phyloP scores from a whole-genome alignment of 805 yeast genomes.

The Cyberlindnera mycetangii region DNA sequence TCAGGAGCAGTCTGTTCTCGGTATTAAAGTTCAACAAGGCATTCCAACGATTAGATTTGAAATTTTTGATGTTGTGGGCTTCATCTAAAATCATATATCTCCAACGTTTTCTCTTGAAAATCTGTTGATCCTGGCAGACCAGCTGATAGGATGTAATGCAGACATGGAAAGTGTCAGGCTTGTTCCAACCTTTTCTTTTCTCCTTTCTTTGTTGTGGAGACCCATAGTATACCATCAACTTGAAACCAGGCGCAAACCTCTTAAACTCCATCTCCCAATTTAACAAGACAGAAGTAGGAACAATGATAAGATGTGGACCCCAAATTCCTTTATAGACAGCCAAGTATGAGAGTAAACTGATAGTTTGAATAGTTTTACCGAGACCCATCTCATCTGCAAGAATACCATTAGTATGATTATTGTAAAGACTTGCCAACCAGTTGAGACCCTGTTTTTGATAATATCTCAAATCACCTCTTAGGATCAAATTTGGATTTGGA shows the following conservation, averaged over 20 bases:
- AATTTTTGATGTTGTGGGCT: slow-evolving; percentile 96
- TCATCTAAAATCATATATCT: slow-evolving; percentile 96
- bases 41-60: slow-evolving; percentile 96
- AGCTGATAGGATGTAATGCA: slow-evolving; percentile 96
- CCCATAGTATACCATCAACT: slow-evolving; percentile 93
- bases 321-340: slow-evolving; percentile 93
- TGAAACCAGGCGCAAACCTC: slow-evolving; percentile 96
- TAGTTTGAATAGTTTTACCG: slow-evolving; percentile 96
- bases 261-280: slow-evolving; percentile 99
- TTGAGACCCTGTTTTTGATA: slow-evolving; percentile 96
- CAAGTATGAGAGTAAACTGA: slow-evolving; percentile 76
- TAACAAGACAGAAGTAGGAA: slow-evolving; percentile 94
- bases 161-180: slow-evolving; percentile 91
- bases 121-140: slow-evolving; percentile 95
- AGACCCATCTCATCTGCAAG: slow-evolving; percentile 99
- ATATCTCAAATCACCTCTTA: slow-evolving; percentile 80
- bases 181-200: slow-evolving; percentile 97
- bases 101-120: slow-evolving; percentile 91
- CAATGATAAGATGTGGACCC: slow-evolving; percentile 98
- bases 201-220: slow-evolving; percentile 95
- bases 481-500: slow-evolving; percentile 63
- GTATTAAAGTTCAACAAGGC: slow-evolving; percentile 92
- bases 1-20: slow-evolving; percentile 77
- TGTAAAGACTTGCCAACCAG: slow-evolving; percentile 93
- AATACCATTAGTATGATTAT: slow-evolving; percentile 91